These are phyloP conservation scores for Bjerkandera adusta DNA, from an alignment of 1,284 basidiomycete genomes.

Conservation along the genomic window DNA sequence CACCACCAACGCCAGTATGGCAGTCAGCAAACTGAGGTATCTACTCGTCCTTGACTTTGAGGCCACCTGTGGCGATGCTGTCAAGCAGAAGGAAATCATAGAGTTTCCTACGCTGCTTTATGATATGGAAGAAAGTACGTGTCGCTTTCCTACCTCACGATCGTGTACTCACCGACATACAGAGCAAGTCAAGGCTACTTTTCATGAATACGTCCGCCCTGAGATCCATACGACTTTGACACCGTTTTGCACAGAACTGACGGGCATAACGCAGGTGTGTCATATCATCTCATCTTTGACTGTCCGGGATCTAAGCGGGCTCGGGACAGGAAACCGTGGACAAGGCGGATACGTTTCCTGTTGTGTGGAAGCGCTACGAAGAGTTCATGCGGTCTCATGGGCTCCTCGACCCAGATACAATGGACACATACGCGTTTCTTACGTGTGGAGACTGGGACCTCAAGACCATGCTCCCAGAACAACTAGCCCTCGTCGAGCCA, in stretches of 20 bases:
- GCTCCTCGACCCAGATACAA: slow-evolving; percentile 20
- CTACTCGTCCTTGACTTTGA: slow-evolving; percentile 35
- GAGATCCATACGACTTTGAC: slow-evolving; percentile 28
- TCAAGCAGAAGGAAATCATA: slow-evolving; percentile 29
- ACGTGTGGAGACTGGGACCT: slow-evolving; percentile 37
- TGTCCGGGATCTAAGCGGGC: neutral
- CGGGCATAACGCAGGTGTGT: slow-evolving; percentile 35
- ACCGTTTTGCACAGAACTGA: slow-evolving; percentile 32
- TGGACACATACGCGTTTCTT: slow-evolving; percentile 25
- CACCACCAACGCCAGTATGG: neutral
- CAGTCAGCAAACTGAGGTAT: slow-evolving; percentile 19
- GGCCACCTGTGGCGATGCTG: slow-evolving; percentile 30
- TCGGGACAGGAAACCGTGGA: slow-evolving; percentile 28
- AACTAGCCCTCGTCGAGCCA: slow-evolving; percentile 25
- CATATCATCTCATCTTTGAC: neutral
- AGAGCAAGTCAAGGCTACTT: slow-evolving; percentile 27
- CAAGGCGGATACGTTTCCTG: slow-evolving; percentile 27
- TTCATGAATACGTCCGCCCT: slow-evolving; percentile 35
- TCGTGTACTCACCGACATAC: neutral
- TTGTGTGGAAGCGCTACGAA: slow-evolving; percentile 31
- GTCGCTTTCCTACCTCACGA: neutral
- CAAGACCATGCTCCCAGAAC: slow-evolving; percentile 33
- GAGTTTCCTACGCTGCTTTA: slow-evolving; percentile 35
- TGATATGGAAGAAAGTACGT: slow-evolving; percentile 22
- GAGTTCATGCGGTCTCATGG: slow-evolving; percentile 25